Evolutionary conservation across 73 alveolate species (phyloP), one percentile per base, ranked within the genome.

Genomic region (Paramecium tetraurelia): DNA sequence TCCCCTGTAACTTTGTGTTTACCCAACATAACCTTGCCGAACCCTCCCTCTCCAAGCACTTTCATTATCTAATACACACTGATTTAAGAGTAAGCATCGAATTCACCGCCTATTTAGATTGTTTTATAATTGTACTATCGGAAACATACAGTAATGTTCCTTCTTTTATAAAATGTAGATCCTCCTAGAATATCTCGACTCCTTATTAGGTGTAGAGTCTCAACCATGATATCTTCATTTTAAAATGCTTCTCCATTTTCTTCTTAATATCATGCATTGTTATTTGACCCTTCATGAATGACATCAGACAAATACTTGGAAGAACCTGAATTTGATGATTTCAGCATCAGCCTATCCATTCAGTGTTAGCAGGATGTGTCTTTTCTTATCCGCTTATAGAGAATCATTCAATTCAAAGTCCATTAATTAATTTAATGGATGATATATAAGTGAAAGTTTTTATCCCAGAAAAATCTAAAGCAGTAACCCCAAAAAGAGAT

Each of bases 1-100:
- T 96, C 97, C 9, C 98, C 99, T 33, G 98, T 95, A 76, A 95
- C 98, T 46, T 95, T 97, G 86, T 98, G 99, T 38, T 89, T 95
- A 0, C 99, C 99, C 53, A 95, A 92, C 88, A 96, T 93, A 4
- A 98, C 99, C 94, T 97, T 98, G n/a, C 99, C 99, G 92, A 97
- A 97, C 12, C 99, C 99, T 1, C 99, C 99, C 50, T 96, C 96
- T 5, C 99, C 99, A 36, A 98, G 48, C 44, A 94, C 97, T 59
- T 94, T 94, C 38, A 86, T 92, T 22, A 97, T 92, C 27, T 95
- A 72, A 92, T 98, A 98, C 5, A 70, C 46, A 9, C 70, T 44
- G 5, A 89, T 59, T 6, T 59, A 41, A 27, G 85, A 70, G 10
- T 77, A 63, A 4, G 94, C 71, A 44, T 89, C 94, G 29, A 70